Evolutionary conservation across 345 rosid species (phyloP), one percentile per base, ranked within the genome.

Genomic region (Brassica juncea): DNA sequence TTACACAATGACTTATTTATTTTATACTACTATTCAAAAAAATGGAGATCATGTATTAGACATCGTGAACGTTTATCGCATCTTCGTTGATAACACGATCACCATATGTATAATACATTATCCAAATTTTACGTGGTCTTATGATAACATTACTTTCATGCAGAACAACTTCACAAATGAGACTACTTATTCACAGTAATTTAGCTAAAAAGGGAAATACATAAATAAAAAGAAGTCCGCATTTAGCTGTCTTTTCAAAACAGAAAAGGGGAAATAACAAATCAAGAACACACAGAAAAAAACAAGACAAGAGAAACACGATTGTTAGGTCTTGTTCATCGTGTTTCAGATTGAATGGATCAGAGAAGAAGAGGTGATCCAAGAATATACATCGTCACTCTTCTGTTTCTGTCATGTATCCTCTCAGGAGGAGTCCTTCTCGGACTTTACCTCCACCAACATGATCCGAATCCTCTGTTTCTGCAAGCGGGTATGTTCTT

Each of bases 341-440:
- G 60, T 72, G 60, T 78, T 58, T 9, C 54, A 75, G 59, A 64
- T 35, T 5, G 80, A 31, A 81, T 81, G 84, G 86, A 86, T 47
- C 71, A 63, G 44, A 86, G 89, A 70, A 72, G 76, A 83, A 47
- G 55, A 47, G 85, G 88, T 66, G 92, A 90, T 79, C 72, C 78
- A 32, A 74, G 85, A 77, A 79, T 92, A 54, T 84, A 78, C 75
- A 11, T 86, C 4, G 69, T 87, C 70, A 63, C 86, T 6, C 19
- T 59, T 61, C 73, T 89, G 4, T 87, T 92, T 79, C 80, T 88
- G 15, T 8, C 82, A 31, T 90, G 88, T 39, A 64, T 90, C 62
- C 0, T 87, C 62, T 66, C 80, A 9, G 97, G 93, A 6, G 94
- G 94, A 69, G 76, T 86, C 60, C 55, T 87, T 49, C 73, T 92